A percentile compares a stretch with the other conserved stretches of the same genome.
Evolutionary conservation across 352 stramenopile genomes (phyloP).

Genomic region (Lagenidium giganteum): DNA sequence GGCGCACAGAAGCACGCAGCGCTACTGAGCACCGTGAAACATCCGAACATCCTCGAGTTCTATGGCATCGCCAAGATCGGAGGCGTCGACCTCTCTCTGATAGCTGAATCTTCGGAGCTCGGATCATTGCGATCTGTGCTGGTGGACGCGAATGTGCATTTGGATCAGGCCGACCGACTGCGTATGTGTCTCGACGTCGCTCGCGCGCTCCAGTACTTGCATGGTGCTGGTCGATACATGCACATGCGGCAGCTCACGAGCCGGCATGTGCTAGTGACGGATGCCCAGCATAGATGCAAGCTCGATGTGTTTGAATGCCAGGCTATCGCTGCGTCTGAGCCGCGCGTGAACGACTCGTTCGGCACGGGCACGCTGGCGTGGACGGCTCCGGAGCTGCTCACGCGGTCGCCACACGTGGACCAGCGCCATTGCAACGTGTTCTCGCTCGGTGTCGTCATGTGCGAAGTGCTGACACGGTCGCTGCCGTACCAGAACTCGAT

Average conservation of each 20-base stretch:
- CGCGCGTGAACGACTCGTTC: slow-evolving; percentile 10
- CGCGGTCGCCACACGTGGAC: slow-evolving; percentile 7
- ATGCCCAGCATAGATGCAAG: slow-evolving; percentile 19
- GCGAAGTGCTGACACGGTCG: slow-evolving; percentile 22
- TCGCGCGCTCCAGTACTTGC: slow-evolving; percentile 55
- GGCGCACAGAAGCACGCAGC: too few relatives aligned
- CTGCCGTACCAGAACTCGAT: slow-evolving; percentile 18
- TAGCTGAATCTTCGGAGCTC: slow-evolving; percentile 75
- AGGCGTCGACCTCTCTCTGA: slow-evolving; percentile 69
- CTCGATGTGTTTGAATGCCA: slow-evolving; percentile 21
- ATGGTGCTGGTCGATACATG: slow-evolving; percentile 21
- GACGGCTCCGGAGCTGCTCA: slow-evolving; percentile 21
- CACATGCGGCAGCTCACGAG: slow-evolving; percentile 15
- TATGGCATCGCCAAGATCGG: slow-evolving; percentile 65
- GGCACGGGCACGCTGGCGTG: slow-evolving; percentile 16
- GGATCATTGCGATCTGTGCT: slow-evolving; percentile 60
- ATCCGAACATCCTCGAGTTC: slow-evolving; percentile 63
- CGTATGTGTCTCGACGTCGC: slow-evolving; percentile 74
- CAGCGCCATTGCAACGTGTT: slow-evolving; percentile 23
- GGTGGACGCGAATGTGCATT: slow-evolving; percentile 40
- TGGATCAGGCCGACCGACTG: slow-evolving; percentile 49
- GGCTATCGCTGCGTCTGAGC: not conserved
- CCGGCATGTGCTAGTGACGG: slow-evolving; percentile 24
- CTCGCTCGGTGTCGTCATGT: slow-evolving; percentile 20
- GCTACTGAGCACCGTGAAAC: too few relatives aligned